A percentile compares a stretch with the other conserved stretches of the same genome.
phyloP scores from a whole-genome alignment of 371 early-diverging fungal species.

The Mucor circinelloides region DNA sequence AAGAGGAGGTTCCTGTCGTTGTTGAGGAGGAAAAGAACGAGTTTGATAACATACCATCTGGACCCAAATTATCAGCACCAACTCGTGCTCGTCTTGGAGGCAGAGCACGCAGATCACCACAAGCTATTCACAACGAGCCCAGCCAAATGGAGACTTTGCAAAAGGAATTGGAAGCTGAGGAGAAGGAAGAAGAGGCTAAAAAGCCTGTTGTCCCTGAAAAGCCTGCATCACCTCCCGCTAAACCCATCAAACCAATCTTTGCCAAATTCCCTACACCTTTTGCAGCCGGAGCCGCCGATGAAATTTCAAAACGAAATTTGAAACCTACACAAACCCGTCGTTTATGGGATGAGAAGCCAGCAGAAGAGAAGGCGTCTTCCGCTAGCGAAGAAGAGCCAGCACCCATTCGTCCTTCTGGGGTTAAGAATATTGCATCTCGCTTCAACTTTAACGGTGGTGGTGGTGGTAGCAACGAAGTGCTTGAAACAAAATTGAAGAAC shows the following conservation, averaged over 20 bases:
- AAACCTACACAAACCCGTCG: constrained; percentile 45
- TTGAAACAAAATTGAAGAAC: constrained; percentile 62
- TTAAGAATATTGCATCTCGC: constrained; percentile 53
- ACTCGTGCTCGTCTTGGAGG: constrained; percentile 33
- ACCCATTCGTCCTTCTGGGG: constrained; percentile 54
- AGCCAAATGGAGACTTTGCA: constrained; percentile 51
- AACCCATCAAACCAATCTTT: constrained; percentile 68
- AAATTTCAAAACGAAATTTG: constrained; percentile 40
- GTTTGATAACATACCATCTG: constrained; percentile 32
- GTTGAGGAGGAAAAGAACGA: constrained; percentile 19
- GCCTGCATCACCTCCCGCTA: constrained; percentile 46
- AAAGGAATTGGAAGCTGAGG: constrained; percentile 29
- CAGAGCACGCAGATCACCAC: constrained; percentile 37
- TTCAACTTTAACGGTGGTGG: constrained; percentile 56
- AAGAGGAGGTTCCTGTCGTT: not conserved
- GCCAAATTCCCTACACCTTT: constrained; percentile 68
- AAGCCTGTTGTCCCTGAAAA: constrained; percentile 23
- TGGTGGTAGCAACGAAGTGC: constrained; percentile 49
- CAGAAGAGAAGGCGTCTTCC: constrained; percentile 22
- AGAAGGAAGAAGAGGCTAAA: constrained; percentile 19
- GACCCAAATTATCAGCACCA: constrained; percentile 47
- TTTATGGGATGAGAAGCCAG: constrained; percentile 44
- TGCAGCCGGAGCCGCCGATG: constrained; percentile 46
- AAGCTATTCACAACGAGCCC: constrained; percentile 28
- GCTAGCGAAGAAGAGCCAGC: constrained; percentile 18